phyloP scores from a whole-genome alignment of 2,329 filamentous ascomycete species.

The Plectosphaerella sp. region DNA sequence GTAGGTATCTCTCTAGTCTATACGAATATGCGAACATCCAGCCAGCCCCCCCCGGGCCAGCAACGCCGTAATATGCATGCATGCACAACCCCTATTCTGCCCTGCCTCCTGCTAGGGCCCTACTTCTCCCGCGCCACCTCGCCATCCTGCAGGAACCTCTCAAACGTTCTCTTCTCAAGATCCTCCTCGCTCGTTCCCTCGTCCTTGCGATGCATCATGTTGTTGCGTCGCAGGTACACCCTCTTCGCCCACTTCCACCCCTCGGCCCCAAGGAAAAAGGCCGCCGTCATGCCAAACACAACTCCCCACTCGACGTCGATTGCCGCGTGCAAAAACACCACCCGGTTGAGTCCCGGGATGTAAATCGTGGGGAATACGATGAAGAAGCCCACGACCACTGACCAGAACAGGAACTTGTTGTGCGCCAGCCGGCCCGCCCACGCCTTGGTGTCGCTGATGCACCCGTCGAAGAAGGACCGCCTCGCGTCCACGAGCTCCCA shows the following conservation, averaged over 20 bases:
- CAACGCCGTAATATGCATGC: not conserved
- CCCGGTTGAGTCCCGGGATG: slow-evolving; percentile 62
- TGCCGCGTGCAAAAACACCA: slow-evolving; percentile 61
- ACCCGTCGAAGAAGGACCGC: slow-evolving; percentile 59
- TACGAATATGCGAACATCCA: no score
- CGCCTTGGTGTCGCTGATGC: slow-evolving; percentile 37
- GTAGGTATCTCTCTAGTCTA: not conserved
- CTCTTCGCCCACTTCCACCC: slow-evolving; percentile 65
- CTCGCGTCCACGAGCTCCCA: slow-evolving; percentile 67
- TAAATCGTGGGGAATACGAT: slow-evolving; percentile 59
- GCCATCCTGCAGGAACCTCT: not conserved
- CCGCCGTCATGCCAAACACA: slow-evolving; percentile 40
- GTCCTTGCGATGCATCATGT: slow-evolving; percentile 1
- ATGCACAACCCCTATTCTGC: not conserved
- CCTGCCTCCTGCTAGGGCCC: not conserved
- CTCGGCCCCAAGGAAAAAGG: slow-evolving; percentile 64
- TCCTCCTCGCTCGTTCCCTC: slow-evolving; percentile 1
- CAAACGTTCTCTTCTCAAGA: slow-evolving; percentile 1
- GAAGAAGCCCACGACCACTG: slow-evolving; percentile 47
- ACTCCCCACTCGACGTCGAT: slow-evolving; percentile 69
- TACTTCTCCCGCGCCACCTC: not conserved
- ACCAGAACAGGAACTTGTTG: slow-evolving; percentile 49
- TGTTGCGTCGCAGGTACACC: slow-evolving; percentile 36
- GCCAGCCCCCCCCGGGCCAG: no score
- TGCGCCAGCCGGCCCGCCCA: slow-evolving; percentile 53